Base-by-base conservation (phyloP, 2,329 filamentous ascomycete species). In the Botrytis byssoidea region DNA sequence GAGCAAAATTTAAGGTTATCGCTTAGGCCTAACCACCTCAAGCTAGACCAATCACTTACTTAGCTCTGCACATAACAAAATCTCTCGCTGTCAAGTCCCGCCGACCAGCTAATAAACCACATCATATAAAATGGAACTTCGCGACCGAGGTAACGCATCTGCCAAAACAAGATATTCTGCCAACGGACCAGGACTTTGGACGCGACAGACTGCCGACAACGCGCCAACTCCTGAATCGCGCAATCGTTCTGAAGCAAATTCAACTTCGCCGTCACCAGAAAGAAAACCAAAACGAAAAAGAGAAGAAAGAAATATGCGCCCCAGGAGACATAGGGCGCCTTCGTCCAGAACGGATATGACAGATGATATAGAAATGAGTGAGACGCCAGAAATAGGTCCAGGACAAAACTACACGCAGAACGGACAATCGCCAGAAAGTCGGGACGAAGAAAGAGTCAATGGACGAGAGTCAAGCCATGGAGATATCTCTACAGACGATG, bases 81-180 rank as follows among this genome's bases (percentile, higher is more conserved):
- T 44, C 66, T 69, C 48, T 69, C 37, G 18, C 32, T 51, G 55
- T 69, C 66, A 20, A 68, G 25, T 55, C 35, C 20, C n/a, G n/a
- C 64, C 29, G 37, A 18, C 29, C 20, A 57, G 48, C 51, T 20
- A 69, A 32, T 29, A 57, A 44, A 69, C 37, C 48, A 69, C 48
- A 51, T 35, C 44, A 42, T 57, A 42, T 42, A 59, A 57, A 57
- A 69, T 69, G 66, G 66, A 69, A 69, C 66, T 69, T 69, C 66
- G 66, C 66, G 48, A 69, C 48, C 66, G 66, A 22, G 46, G 65
- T 32, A 57, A 22, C n/a, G 16, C 37, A 12, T 57, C 48, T 32
- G n/a, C 48, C 48, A 69, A 69, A 69, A 69, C 48, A 69, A 51
- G 66, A 57, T 59, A 69, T 42, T 69, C 66, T 32, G 66, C 66